These are phyloP conservation scores for Russula sp. DNA, from an alignment of 768 basidiomycete species.

Conservation along the genomic window DNA sequence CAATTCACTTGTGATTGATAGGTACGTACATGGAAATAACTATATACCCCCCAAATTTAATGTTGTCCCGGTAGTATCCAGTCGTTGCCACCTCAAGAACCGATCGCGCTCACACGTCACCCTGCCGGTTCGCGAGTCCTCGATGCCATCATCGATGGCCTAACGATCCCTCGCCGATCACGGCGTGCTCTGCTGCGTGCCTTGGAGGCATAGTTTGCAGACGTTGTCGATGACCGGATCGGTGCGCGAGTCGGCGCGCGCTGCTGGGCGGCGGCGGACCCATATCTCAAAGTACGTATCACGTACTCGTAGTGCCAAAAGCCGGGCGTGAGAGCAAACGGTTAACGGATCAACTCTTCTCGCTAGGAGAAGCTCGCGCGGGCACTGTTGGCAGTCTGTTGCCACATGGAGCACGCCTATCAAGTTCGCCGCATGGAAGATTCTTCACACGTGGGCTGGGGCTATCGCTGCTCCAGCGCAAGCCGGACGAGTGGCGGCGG, in stretches of 20 bases:
- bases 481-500: too few relatives aligned
- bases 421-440: conserved; percentile 69
- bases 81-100: conserved; percentile 49
- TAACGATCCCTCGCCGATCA: conserved; percentile 54
- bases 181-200: too few relatives aligned
- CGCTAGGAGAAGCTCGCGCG: conserved; percentile 85
- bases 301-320: too few relatives aligned
- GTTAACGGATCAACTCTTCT: background rate
- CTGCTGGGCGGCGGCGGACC: conserved; percentile 84
- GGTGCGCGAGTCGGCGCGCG: conserved; percentile 87
- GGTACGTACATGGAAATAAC: conserved; percentile 36
- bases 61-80: conserved; percentile 40
- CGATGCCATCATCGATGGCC: conserved; percentile 66
- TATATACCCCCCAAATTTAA: background rate
- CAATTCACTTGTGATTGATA: conserved; percentile 60
- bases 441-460: conserved; percentile 79
- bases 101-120: conserved; percentile 52
- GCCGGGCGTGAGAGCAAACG: too few relatives aligned
- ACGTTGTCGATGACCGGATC: conserved; percentile 80
- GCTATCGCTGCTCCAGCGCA: too few relatives aligned
- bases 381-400: conserved; percentile 71
- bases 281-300: conserved; percentile 77
- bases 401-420: conserved; percentile 45
- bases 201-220: conserved; percentile 72
- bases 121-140: conserved; percentile 72